A percentile compares a stretch with the other conserved stretches of the same genome.
These are phyloP conservation scores for Melanomma pulvis-pyrius DNA, from an alignment of 495 filamentous ascomycete genomes.

Conservation along the genomic window DNA sequence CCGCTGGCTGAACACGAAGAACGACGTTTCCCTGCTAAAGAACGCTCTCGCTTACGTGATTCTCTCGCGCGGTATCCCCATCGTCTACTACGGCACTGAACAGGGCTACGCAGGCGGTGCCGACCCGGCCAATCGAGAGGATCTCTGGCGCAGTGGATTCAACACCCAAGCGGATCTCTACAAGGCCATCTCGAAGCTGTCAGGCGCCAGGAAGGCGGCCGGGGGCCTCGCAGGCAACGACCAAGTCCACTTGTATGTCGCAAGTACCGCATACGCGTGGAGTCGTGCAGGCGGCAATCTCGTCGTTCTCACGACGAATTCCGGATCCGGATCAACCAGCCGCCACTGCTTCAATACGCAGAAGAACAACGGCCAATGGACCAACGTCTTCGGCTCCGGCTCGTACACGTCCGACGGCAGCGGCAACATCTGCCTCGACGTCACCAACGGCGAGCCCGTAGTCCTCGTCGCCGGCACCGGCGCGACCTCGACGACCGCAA, in stretches of 20 bases:
- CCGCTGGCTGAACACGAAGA: slow-evolving; percentile 37
- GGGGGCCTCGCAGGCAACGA: slow-evolving; percentile 15
- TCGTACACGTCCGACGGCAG: slow-evolving; percentile 13
- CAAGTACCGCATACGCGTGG: slow-evolving; percentile 14
- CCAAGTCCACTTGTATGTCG: slow-evolving; percentile 20
- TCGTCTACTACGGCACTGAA: slow-evolving; percentile 73
- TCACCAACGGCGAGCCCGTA: slow-evolving; percentile 10
- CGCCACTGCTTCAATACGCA: slow-evolving; percentile 23
- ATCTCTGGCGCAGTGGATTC: slow-evolving; percentile 71
- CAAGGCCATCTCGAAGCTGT: slow-evolving; percentile 51
- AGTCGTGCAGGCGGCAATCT: slow-evolving; percentile 17
- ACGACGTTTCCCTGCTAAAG: slow-evolving; percentile 57
- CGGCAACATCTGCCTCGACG: slow-evolving; percentile 14
- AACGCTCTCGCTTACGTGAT: slow-evolving; percentile 74
- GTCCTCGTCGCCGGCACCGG: slow-evolving; percentile 4
- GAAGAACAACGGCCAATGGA: slow-evolving; percentile 17
- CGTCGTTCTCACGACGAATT: slow-evolving; percentile 12
- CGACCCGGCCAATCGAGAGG: slow-evolving; percentile 71
- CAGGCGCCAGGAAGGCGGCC: slow-evolving; percentile 6
- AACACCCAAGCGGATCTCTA: slow-evolving; percentile 64
- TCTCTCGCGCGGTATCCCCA: slow-evolving; percentile 68
- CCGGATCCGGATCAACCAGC: neutral
- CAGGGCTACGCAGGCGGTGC: slow-evolving; percentile 63
- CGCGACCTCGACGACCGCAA: slow-evolving; percentile 33
- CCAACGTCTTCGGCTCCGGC: slow-evolving; percentile 12